These are phyloP conservation scores for Symbiodinium natans DNA, from an alignment of 73 alveolate genomes.

Conservation along the genomic window DNA sequence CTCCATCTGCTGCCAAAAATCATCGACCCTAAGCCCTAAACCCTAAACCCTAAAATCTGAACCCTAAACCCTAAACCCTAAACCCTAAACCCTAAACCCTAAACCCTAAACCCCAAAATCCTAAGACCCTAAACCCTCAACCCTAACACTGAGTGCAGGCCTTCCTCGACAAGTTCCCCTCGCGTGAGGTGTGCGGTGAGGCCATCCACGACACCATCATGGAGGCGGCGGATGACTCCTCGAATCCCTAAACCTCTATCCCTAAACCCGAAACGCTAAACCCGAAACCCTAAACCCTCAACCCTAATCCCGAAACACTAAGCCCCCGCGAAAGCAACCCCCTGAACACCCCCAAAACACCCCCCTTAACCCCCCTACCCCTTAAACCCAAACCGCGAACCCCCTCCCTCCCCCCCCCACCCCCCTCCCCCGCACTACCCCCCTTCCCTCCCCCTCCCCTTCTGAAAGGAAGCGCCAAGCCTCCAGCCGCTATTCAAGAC, in stretches of 20 bases:
- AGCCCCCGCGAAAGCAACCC: neutral
- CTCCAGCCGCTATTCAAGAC: neutral
- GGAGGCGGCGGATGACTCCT: neutral
- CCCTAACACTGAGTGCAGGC: neutral
- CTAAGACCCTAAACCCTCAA: neutral
- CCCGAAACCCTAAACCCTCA: neutral
- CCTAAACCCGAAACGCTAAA: neutral
- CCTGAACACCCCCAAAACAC: too few species aligned
- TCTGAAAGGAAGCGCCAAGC: neutral
- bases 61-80: neutral
- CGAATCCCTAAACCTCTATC: neutral
- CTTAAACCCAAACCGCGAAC: too few species aligned
- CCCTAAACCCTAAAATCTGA: neutral
- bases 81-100: neutral
- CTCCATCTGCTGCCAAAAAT: too few species aligned
- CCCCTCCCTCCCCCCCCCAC: neutral
- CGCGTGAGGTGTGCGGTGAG: slow-evolving; percentile 29
- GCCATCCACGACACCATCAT: slow-evolving; percentile 44
- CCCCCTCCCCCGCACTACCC: too few species aligned
- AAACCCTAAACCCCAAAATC: neutral
- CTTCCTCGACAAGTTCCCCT: slow-evolving; percentile 27
- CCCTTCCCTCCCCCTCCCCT: too few species aligned
- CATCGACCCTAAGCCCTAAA: neutral
- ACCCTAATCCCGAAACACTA: neutral
- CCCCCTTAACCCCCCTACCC: too few species aligned